These are phyloP conservation scores for Stereocaulon alpinum DNA, from an alignment of 495 filamentous ascomycete species.

Conservation along the genomic window DNA sequence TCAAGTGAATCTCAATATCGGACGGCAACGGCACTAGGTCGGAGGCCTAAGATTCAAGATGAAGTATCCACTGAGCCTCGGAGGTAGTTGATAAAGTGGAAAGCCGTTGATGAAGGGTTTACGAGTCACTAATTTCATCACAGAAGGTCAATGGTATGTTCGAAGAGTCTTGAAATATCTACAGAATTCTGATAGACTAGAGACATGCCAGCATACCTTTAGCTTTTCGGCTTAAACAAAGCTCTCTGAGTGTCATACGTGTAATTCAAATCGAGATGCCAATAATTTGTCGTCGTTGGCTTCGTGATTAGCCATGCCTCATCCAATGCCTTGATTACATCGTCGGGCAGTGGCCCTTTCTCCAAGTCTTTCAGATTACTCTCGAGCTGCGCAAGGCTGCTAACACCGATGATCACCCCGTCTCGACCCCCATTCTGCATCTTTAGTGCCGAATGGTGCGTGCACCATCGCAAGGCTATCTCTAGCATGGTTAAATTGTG, in stretches of 20 bases:
- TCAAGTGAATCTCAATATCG: too few species aligned
- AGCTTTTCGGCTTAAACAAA: conserved; percentile 41
- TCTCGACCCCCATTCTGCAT: conserved; percentile 61
- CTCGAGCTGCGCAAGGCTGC: conserved; percentile 62
- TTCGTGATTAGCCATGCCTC: conserved; percentile 59
- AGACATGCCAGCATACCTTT: neutral
- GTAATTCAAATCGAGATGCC: conserved; percentile 69
- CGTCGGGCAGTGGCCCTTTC: conserved; percentile 80
- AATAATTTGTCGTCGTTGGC: conserved; percentile 58
- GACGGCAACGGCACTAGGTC: too few species aligned
- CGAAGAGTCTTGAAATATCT: neutral
- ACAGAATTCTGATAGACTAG: neutral
- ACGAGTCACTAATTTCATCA: neutral
- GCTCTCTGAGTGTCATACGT: conserved; percentile 61
- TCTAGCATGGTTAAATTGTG: conserved; percentile 73
- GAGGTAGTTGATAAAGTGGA: too few species aligned
- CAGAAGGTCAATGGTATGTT: neutral
- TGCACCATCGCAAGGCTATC: conserved; percentile 66
- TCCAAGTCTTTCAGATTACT: conserved; percentile 66
- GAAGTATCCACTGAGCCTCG: too few species aligned
- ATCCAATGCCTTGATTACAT: conserved; percentile 70
- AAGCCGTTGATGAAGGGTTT: too few species aligned
- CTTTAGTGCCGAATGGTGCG: conserved; percentile 70
- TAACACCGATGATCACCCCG: conserved; percentile 73
- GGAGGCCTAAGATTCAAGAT: too few species aligned